These are phyloP conservation scores for Penicillium macrosclerotiorum DNA, from an alignment of 495 filamentous ascomycete genomes.

Conservation along the genomic window DNA sequence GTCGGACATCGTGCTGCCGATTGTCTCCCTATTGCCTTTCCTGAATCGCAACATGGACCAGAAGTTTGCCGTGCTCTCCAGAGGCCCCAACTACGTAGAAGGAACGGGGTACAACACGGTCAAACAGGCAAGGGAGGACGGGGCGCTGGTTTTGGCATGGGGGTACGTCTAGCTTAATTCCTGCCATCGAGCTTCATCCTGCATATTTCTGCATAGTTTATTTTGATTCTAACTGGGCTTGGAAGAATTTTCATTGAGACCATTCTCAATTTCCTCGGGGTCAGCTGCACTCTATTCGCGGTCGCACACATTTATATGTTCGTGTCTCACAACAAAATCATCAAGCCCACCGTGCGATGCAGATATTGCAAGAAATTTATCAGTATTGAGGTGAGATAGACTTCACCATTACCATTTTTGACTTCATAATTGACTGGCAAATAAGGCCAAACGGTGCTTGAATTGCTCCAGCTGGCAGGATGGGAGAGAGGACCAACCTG, in stretches of 20 bases:
- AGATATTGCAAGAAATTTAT: conserved; percentile 69
- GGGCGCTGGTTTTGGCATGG: conserved; percentile 69
- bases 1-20: conserved; percentile 65
- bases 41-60: conserved; percentile 70
- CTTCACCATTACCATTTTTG: neutral
- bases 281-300: conserved; percentile 64
- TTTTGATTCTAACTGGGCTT: neutral
- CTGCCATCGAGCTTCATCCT: too few species aligned
- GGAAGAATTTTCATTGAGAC: conserved; percentile 63
- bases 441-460: conserved; percentile 59
- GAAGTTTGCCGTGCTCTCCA: conserved; percentile 66
- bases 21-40: conserved; percentile 66
- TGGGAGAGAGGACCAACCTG: conserved; percentile 60
- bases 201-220: neutral
- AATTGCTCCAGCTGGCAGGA: conserved; percentile 79
- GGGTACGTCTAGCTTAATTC: conserved; percentile 43
- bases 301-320: conserved; percentile 66
- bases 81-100: conserved; percentile 49
- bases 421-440: neutral
- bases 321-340: conserved; percentile 60
- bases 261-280: conserved; percentile 61
- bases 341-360: conserved; percentile 69
- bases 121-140: conserved; percentile 64
- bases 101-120: conserved; percentile 65
- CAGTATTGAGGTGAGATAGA: conserved; percentile 55